Conservation (phyloP, 768 basidiomycete genomes). For the Auricularia sp. region DNA sequence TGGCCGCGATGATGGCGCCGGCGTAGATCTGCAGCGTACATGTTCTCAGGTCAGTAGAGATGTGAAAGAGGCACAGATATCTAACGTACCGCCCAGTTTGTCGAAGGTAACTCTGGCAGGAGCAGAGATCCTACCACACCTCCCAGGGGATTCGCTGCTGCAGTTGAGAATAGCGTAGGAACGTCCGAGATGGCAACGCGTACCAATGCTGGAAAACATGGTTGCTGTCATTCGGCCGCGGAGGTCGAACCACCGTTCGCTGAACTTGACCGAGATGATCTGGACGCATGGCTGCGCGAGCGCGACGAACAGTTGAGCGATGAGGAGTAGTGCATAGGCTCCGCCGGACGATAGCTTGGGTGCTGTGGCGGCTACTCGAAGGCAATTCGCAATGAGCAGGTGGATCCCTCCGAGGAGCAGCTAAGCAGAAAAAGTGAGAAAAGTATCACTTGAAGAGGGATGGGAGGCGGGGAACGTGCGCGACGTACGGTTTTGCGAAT, state of each 20-base stretch:
- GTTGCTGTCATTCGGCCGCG: slow-evolving; percentile 69
- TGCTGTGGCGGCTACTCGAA: slow-evolving; percentile 62
- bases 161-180: neutral
- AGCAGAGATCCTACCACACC: slow-evolving; percentile 66
- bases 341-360: slow-evolving; percentile 38
- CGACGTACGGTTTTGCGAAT: slow-evolving; percentile 49
- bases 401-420: slow-evolving; percentile 33
- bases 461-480: neutral
- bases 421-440: neutral
- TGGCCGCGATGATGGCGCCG: slow-evolving; percentile 62
- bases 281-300: slow-evolving; percentile 66
- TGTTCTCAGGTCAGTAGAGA: neutral
- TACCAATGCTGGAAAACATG: slow-evolving; percentile 42
- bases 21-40: slow-evolving; percentile 43
- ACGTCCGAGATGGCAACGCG: slow-evolving; percentile 20
- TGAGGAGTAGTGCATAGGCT: slow-evolving; percentile 55
- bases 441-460: neutral
- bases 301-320: slow-evolving; percentile 63
- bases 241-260: slow-evolving; percentile 75
- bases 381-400: slow-evolving; percentile 58
- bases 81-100: slow-evolving; percentile 45
- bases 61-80: neutral
- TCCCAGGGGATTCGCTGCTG: slow-evolving; percentile 56
- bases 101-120: slow-evolving; percentile 47
- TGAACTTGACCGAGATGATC: slow-evolving; percentile 69